Evolutionary conservation across 1,284 basidiomycete genomes (phyloP).

Genomic region (Schizopora paradoxa): DNA sequence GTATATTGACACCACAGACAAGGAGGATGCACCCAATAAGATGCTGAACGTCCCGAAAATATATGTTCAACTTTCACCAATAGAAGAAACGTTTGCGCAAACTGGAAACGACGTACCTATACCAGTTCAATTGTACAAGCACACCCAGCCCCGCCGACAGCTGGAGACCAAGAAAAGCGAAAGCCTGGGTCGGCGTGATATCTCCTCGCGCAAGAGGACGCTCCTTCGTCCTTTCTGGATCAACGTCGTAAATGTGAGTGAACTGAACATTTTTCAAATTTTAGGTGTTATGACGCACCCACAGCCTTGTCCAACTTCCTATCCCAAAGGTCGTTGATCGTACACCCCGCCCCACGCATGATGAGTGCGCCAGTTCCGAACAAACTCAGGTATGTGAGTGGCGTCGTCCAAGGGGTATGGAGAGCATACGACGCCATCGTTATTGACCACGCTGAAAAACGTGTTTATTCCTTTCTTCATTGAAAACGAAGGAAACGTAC

Average conservation of each 20-base stretch:
- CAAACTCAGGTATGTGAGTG: slow-evolving; percentile 72
- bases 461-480: not conserved
- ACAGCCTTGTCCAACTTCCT: slow-evolving; percentile 86
- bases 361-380: slow-evolving; percentile 90
- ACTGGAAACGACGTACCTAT: slow-evolving; percentile 57
- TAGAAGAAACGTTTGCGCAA: not conserved
- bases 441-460: slow-evolving; percentile 82
- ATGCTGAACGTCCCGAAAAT: slow-evolving; percentile 51
- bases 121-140: slow-evolving; percentile 89
- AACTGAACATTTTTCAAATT: not conserved
- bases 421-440: slow-evolving; percentile 86
- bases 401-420: slow-evolving; percentile 57
- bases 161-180: slow-evolving; percentile 82
- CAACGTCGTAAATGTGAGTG: slow-evolving; percentile 24
- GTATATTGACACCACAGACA: slow-evolving; percentile 85
- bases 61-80: not conserved
- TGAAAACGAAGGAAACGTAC: slow-evolving; percentile 41
- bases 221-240: slow-evolving; percentile 54
- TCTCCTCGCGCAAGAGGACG: slow-evolving; percentile 80
- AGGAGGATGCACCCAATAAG: slow-evolving; percentile 83
- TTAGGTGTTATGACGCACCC: slow-evolving; percentile 41
- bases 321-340: slow-evolving; percentile 99
- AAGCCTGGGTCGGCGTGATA: slow-evolving; percentile 71
- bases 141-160: slow-evolving; percentile 84
- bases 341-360: slow-evolving; percentile 98